Percentiles rank a stretch among this genome's conserved stretches.
Evolutionary conservation across 352 stramenopile genomes (phyloP).

Genomic region (Pythium aristosporum): DNA sequence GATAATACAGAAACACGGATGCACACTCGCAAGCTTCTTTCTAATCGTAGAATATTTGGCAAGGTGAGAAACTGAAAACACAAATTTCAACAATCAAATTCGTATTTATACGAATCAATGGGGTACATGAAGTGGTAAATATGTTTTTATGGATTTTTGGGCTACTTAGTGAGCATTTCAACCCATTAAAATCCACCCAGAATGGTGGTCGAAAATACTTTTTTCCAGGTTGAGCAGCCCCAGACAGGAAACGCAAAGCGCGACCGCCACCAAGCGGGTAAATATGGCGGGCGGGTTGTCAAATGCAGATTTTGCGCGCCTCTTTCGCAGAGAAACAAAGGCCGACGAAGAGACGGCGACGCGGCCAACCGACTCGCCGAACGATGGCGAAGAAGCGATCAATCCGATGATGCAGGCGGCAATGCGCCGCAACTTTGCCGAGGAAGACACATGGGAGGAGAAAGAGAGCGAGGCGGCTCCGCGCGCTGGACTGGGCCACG

Average conservation of each 20-base stretch:
- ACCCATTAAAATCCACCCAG: neutral
- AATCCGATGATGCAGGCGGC: conserved; percentile 31
- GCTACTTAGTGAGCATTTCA: neutral
- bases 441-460: conserved; percentile 30
- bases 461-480: conserved; percentile 4
- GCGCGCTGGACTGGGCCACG: conserved; percentile 16
- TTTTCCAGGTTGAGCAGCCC: neutral
- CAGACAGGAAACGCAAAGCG: neutral
- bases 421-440: conserved; percentile 25
- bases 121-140: neutral
- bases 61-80: conserved; percentile 1
- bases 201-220: neutral
- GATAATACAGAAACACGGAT: conserved; percentile 19
- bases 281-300: conserved; percentile 34
- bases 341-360: conserved; percentile 5
- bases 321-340: conserved; percentile 48
- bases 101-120: neutral
- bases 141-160: neutral
- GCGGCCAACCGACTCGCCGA: conserved; percentile 5
- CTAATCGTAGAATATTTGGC: neutral
- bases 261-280: neutral
- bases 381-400: conserved; percentile 8
- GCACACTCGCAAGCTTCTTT: neutral
- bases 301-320: conserved; percentile 81
- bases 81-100: conserved; percentile 4